These are phyloP conservation scores for Filosporella fistucella DNA, from an alignment of 495 filamentous ascomycete species.

Conservation along the genomic window DNA sequence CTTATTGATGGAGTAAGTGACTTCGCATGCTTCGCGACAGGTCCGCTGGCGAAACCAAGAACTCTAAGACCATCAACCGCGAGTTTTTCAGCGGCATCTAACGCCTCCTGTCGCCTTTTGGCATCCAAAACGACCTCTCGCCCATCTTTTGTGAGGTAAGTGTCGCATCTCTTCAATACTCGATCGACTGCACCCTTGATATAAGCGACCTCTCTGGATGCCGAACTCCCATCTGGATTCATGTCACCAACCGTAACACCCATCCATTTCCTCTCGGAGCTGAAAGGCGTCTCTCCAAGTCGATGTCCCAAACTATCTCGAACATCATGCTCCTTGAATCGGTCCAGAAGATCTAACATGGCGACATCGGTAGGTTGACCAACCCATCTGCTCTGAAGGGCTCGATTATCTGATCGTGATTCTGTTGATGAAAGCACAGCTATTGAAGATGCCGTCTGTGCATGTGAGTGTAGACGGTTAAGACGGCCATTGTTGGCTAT, in stretches of 20 bases:
- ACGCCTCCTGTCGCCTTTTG: conserved; percentile 62
- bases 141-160: conserved; percentile 82
- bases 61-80: conserved; percentile 88
- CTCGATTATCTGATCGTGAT: conserved; percentile 27
- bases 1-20: conserved; percentile 34
- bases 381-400: conserved; percentile 73
- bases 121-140: conserved; percentile 85
- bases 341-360: conserved; percentile 85
- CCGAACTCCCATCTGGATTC: conserved; percentile 35
- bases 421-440: conserved; percentile 76
- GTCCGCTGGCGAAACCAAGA: conserved; percentile 84
- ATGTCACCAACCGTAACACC: conserved; percentile 72
- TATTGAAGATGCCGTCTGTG: conserved; percentile 63
- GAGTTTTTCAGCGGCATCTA: conserved; percentile 84
- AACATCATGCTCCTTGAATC: conserved; percentile 84
- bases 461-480: conserved; percentile 44
- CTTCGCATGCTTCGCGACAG: conserved; percentile 27
- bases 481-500: conserved; percentile 93
- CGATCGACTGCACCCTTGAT: conserved; percentile 93
- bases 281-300: conserved; percentile 84
- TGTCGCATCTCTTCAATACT: conserved; percentile 81
- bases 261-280: conserved; percentile 99
- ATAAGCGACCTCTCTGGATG: conserved; percentile 70
- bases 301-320: conserved; percentile 77
- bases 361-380: conserved; percentile 97